Percentiles rank a stretch among this genome's conserved stretches.
These are phyloP conservation scores for Leccinum rimulosum DNA, from an alignment of 768 basidiomycete genomes.

Conservation along the genomic window DNA sequence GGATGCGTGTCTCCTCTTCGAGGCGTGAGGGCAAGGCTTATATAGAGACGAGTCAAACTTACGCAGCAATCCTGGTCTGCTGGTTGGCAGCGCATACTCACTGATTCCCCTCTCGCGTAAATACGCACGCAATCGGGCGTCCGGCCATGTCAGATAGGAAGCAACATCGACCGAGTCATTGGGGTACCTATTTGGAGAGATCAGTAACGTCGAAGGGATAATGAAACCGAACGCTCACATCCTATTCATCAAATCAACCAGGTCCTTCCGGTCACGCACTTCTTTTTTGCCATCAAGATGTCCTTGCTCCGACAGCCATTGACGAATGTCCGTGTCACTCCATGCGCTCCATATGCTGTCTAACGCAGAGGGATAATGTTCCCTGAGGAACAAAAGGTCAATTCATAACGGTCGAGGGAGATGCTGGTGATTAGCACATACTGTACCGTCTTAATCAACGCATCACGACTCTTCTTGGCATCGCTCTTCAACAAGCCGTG, in stretches of 20 bases:
- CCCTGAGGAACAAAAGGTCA: constrained; percentile 35
- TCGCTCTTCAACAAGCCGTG: constrained; percentile 73
- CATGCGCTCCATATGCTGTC: constrained; percentile 67
- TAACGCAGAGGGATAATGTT: constrained; percentile 62
- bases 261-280: constrained; percentile 68
- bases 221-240: constrained; percentile 46
- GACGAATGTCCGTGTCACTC: constrained; percentile 68
- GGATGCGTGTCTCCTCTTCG: constrained; percentile 73
- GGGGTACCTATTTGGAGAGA: constrained; percentile 44
- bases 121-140: constrained; percentile 88
- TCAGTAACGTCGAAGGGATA: background rate
- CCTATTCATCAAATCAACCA: constrained; percentile 66
- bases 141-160: constrained; percentile 86
- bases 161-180: constrained; percentile 46
- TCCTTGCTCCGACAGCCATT: constrained; percentile 73
- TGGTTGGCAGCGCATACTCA: constrained; percentile 63
- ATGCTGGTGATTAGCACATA: constrained; percentile 28
- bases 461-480: constrained; percentile 63
- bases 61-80: constrained; percentile 80
- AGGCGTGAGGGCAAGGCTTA: background rate
- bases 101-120: constrained; percentile 72
- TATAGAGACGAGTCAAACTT: constrained; percentile 19
- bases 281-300: constrained; percentile 52
- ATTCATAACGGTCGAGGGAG: no score
- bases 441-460: constrained; percentile 72